Conservation (phyloP, 768 basidiomycete species). For the Lentinula raphanica region DNA sequence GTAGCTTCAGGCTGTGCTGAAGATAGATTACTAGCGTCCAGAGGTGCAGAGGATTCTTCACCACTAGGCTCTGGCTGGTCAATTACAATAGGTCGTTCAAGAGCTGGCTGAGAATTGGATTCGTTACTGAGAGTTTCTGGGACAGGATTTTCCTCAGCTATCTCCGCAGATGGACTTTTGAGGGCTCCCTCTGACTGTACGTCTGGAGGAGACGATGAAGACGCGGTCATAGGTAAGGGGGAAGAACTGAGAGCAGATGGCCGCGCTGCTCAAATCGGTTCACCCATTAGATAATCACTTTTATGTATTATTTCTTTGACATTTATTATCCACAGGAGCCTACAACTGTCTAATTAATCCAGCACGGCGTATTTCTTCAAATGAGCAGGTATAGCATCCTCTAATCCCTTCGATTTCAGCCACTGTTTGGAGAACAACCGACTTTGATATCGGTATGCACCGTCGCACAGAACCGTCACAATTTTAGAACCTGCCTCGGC, state of each 20-base stretch:
- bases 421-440: slow-evolving; percentile 92
- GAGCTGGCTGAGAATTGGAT: neutral
- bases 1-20: neutral
- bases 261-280: slow-evolving; percentile 2
- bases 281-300: slow-evolving; percentile 2
- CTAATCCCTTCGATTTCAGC: slow-evolving; percentile 77
- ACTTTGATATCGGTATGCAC: slow-evolving; percentile 96
- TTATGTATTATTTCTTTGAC: neutral
- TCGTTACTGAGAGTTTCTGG: neutral
- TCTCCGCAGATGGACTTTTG: neutral
- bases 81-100: neutral
- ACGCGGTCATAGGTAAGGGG: slow-evolving; percentile 8
- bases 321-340: neutral
- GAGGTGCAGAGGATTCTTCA: neutral
- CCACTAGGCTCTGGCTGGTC: neutral
- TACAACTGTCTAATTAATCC: slow-evolving; percentile 44
- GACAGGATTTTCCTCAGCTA: neutral
- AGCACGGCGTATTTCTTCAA: slow-evolving; percentile 89
- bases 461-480: slow-evolving; percentile 89
- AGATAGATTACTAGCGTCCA: neutral
- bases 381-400: slow-evolving; percentile 72
- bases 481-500: slow-evolving; percentile 62
- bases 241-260: neutral
- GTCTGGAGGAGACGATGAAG: slow-evolving; percentile 5
- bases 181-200: slow-evolving; percentile 1